These are phyloP conservation scores for Daldinia loculata DNA, from an alignment of 495 filamentous ascomycete species.

Conservation along the genomic window DNA sequence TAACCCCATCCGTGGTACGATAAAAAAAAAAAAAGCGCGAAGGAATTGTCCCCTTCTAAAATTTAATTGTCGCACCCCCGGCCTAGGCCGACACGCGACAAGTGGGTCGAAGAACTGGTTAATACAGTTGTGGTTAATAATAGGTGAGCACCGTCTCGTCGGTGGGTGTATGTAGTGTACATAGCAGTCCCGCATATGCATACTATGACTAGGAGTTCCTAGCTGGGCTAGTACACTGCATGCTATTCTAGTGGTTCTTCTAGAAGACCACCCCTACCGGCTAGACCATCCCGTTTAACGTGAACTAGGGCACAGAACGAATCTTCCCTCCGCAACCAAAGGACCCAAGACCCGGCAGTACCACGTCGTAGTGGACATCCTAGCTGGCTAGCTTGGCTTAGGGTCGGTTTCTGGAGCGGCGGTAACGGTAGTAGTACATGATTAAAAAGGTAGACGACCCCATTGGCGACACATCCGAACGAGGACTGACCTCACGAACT, in stretches of 20 bases:
- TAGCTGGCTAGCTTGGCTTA: conserved; percentile 12
- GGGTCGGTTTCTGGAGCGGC: conserved; percentile 21
- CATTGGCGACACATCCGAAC: conserved; percentile 36
- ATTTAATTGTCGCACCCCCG: conserved; percentile 37
- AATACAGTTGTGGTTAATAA: conserved; percentile 46
- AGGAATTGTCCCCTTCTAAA: conserved; percentile 18
- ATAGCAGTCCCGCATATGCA: conserved; percentile 40
- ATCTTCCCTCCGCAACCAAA: conserved; percentile 39
- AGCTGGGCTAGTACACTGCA: conserved; percentile 30
- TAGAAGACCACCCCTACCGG: conserved; percentile 41
- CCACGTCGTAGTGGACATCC: conserved; percentile 34
- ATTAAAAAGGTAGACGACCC: conserved; percentile 40
- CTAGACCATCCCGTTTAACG: conserved; percentile 34
- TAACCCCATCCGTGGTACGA: conserved; percentile 15
- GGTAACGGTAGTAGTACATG: conserved; percentile 30
- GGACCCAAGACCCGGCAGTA: conserved; percentile 37
- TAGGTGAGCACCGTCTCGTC: conserved; percentile 41
- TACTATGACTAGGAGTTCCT: conserved; percentile 29
- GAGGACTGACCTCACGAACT: conserved; percentile 24
- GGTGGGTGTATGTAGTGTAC: conserved; percentile 30
- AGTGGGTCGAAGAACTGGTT: conserved; percentile 40
- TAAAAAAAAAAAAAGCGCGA: background rate
- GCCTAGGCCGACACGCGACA: conserved; percentile 41
- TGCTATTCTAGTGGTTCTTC: conserved; percentile 43
- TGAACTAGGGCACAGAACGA: conserved; percentile 36